Base-by-base conservation (phyloP, 164 flowering plant species). In the Liquidambar formosana region DNA sequence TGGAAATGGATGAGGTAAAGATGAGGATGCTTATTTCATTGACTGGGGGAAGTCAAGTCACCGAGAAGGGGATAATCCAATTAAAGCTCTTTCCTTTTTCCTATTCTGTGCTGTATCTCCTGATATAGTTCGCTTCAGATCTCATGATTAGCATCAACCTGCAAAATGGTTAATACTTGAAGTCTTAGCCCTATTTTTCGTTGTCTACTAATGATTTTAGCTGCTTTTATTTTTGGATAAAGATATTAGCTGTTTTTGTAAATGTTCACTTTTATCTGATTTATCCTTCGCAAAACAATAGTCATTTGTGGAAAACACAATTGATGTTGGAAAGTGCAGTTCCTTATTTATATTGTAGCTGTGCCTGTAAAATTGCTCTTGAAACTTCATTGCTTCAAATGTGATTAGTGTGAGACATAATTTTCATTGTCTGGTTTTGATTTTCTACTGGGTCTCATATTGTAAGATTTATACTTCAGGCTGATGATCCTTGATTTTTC, bases 401-500 rank as follows among this genome's bases (percentile, higher is more conserved):
- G 6, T 33, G 41, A 33, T 33, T 2, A 33, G 41, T 33, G 41
- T 33, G 41, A 33, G 41, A 33, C 41, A 33, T 33, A 33, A 33
- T 33, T 33, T 33, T 2, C 6, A 6, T 2, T 33, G 6, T 33
- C 6, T 33, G 0, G 21, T 8, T 4, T 51, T 18, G 21, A 18
- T 51, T 51, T 51, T 57, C 10, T 10, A 25, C 28, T 2, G 61
- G 28, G 33, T 25, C 61, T 10, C n/a, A 25, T 27, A 5, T 57
- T 25, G 3, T 22, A 25, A 57, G 61, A 11, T 26, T 6, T 57
- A 33, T 33, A 6, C 6, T 25, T 61, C 2, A 28, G 4, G 56
- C 41, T 78, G 63, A 77, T 79, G 82, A 2, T 75, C 53, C 47
- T 72, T 61, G 12, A 25, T 64, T 28, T 54, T 58, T 27, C 44